Percentiles rank a stretch among this genome's conserved stretches.
Conservation (phyloP, 2,329 filamentous ascomycete species). For the Huntiella moniliformis region DNA sequence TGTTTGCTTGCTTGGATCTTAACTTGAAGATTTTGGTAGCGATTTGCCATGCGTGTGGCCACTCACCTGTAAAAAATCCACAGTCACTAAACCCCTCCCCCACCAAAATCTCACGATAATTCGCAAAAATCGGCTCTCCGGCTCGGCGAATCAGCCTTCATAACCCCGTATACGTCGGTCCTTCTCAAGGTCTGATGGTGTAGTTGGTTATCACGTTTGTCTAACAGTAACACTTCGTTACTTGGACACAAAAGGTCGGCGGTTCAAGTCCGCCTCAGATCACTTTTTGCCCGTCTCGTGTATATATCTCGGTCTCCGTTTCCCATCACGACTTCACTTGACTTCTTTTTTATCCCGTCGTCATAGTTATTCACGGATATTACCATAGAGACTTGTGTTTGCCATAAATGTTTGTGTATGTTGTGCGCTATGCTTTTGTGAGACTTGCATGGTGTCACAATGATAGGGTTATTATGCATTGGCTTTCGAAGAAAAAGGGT, state of each 20-base stretch:
- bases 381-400: not conserved
- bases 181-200: constrained; percentile 1
- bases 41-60: no score
- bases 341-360: no score
- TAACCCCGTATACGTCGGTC: not conserved
- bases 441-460: not conserved
- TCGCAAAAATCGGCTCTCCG: no score
- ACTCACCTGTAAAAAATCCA: no score
- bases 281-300: not conserved
- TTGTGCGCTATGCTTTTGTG: not conserved
- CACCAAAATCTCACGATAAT: no score
- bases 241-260: constrained; percentile 8
- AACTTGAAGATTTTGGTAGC: no score
- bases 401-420: not conserved
- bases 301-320: no score
- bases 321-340: no score
- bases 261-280: constrained; percentile 9
- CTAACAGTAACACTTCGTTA: constrained; percentile 8
- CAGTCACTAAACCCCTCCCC: no score
- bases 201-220: constrained; percentile 11
- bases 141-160: not conserved
- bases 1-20: no score
- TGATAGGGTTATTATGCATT: not conserved
- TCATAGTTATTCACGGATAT: no score
- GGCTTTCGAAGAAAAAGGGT: no score